Evolutionary conservation across 768 basidiomycete species (phyloP).

Genomic region (Clitopilus passeckerianus): DNA sequence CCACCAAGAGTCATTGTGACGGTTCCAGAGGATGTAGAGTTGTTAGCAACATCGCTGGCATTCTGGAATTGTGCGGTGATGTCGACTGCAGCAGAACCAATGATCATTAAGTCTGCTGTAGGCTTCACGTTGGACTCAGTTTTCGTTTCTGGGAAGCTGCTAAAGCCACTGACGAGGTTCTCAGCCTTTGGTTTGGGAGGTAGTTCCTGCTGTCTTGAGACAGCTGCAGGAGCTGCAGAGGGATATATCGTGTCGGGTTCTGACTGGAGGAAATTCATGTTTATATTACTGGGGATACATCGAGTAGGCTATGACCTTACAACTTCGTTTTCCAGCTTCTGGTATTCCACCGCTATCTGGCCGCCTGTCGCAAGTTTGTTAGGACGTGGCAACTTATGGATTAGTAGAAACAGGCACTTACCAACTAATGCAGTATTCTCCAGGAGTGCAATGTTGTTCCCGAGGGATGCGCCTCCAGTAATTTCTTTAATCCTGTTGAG

Average conservation of each 20-base stretch:
- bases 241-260: background rate
- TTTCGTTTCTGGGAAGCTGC: background rate
- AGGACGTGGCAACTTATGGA: background rate
- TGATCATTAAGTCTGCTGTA: conserved; percentile 55
- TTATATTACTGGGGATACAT: background rate
- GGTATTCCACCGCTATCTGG: conserved; percentile 74
- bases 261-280: background rate
- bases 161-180: background rate
- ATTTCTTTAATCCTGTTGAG: conserved; percentile 78
- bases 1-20: conserved; percentile 78
- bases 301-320: conserved; percentile 21
- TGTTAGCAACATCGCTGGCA: conserved; percentile 30
- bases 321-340: conserved; percentile 36
- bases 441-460: conserved; percentile 80
- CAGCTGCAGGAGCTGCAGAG: background rate
- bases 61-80: conserved; percentile 56
- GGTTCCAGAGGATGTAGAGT: conserved; percentile 78
- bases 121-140: conserved; percentile 12
- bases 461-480: conserved; percentile 68
- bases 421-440: conserved; percentile 86
- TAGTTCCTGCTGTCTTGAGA: background rate
- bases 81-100: conserved; percentile 89
- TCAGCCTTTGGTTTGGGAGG: background rate
- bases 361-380: conserved; percentile 44
- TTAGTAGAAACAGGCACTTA: conserved; percentile 24